Base-by-base conservation (phyloP, 2,329 filamentous ascomycete species). In the Tolypocladium ovalisporum region DNA sequence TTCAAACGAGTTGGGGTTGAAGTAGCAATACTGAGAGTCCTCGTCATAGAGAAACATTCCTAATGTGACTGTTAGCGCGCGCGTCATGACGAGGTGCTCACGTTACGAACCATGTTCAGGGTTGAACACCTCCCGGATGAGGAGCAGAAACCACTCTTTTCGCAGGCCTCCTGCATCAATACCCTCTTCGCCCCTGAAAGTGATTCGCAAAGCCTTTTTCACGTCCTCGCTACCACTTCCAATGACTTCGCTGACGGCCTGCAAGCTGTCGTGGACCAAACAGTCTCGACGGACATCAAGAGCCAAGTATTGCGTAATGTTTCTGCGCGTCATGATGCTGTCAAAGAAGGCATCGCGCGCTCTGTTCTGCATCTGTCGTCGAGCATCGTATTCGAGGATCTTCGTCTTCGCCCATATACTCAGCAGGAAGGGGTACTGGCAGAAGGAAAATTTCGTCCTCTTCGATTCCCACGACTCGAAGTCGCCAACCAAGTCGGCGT, bases 41-140 rank as follows among this genome's bases (percentile, higher is more conserved):
- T 96, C 90, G 61, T 96, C 92, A 70, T 96, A 96, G 9, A 88
- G 76, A 69, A 97, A 97, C 72, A 97, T 84, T n/a, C 90, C 90
- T 92, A 54, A 51, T 51, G 37, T 15, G 57, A 65, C n/a, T 32
- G 63, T 62, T 56, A 56, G 54, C n/a, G 4, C 17, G 13, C n/a
- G 19, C 35, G 32, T 9, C 12, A 35, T 24, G 32, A 22, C 34
- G 29, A 39, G 15, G 8, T 12, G 9, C 13, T 54, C 9, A n/a
- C n/a, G 12, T 6, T 32, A 73, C 84, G 65, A 79, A 91, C 89
- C 90, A 75, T 96, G 88, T 63, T 92, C 85, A 4, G 90, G 90
- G 65, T 95, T 91, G 72, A 96, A 96, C 36, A 97, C 86, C 67
- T 97, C 92, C 63, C 91, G 81, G 54, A 94, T 86, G 27, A 97